These are phyloP conservation scores for Pseudocercospora macadamiae DNA, from an alignment of 2,329 filamentous ascomycete genomes.

Conservation along the genomic window DNA sequence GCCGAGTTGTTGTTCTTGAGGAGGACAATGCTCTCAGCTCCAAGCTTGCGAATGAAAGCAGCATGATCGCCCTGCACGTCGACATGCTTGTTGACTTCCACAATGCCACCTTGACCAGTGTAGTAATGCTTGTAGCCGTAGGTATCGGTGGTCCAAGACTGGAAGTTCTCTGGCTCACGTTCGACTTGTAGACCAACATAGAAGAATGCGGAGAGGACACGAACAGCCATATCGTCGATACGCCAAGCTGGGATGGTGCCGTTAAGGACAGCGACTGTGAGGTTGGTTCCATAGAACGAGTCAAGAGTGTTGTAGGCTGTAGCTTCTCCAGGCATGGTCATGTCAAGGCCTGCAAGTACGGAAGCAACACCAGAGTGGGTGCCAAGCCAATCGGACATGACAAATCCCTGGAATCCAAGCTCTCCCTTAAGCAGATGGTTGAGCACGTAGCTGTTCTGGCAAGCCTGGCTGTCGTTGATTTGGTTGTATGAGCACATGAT, in stretches of 20 bases:
- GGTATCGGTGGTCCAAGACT: slow-evolving; percentile 55
- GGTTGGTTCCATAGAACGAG: slow-evolving; percentile 55
- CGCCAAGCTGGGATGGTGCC: slow-evolving; percentile 35
- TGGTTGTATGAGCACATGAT: slow-evolving; percentile 79
- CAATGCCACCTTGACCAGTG: slow-evolving; percentile 59
- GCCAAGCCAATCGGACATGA: slow-evolving; percentile 55
- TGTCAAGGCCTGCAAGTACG: slow-evolving; percentile 37
- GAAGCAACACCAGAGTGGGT: slow-evolving; percentile 42
- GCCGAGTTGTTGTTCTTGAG: slow-evolving; percentile 66
- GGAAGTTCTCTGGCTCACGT: slow-evolving; percentile 50
- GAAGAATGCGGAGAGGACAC: slow-evolving; percentile 49
- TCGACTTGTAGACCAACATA: slow-evolving; percentile 53
- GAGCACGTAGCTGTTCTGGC: slow-evolving; percentile 64
- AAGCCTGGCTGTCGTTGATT: slow-evolving; percentile 69
- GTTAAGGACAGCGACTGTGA: slow-evolving; percentile 39
- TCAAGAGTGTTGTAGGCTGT: slow-evolving; percentile 70
- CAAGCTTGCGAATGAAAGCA: slow-evolving; percentile 67
- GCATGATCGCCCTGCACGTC: slow-evolving; percentile 77
- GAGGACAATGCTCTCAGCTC: slow-evolving; percentile 56
- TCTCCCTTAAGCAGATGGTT: slow-evolving; percentile 70
- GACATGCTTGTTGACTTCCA: slow-evolving; percentile 74
- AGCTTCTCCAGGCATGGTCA: slow-evolving; percentile 62
- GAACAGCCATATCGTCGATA: slow-evolving; percentile 40
- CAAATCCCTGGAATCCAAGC: slow-evolving; percentile 42
- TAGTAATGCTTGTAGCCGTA: slow-evolving; percentile 68